Evolutionary conservation across 495 filamentous ascomycete species (phyloP), one percentile per base, ranked within the genome.

Genomic region (Chaetomidium leptoderma): DNA sequence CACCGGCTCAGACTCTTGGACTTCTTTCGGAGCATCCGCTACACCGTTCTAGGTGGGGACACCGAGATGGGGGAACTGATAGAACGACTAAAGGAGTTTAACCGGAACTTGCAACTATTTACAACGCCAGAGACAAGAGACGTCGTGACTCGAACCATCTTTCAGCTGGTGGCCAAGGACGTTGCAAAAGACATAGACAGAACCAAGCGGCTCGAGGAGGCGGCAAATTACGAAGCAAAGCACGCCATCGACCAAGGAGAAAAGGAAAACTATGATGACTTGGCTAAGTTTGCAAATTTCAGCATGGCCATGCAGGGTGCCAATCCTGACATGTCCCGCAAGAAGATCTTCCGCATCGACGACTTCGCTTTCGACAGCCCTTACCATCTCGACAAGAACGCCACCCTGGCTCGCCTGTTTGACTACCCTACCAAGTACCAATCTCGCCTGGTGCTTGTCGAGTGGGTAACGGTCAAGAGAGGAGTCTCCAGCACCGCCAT

Each of bases 311-410:
- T 56, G 21, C 49, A 56, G 0, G 16, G 27, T 7, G 26, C 53
- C 27, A 35, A 45, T 3, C 4, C 53, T 17, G 37, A 44, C 16
- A 56, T 56, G 37, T 27, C 45, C 32, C 32, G 19, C 24, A 51
- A 40, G 24, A 60, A 60, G 46, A 42, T 55, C 27, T 60, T 55
- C 45, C 55, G 33, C 51, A 6, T 35, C 26, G 19, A 17, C 4
- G 58, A 60, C 44, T 51, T 60, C 24, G 55, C 52, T 11, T 55
- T 55, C 36, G 58, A 55, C 36, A 10, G 21, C 9, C 58, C 58
- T 1, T 60, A 55, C 44, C 39, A 49, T 23, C 17, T 60, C 52
- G 16, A 43, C 36, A 19, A 46, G 16, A 11, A 60, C 32, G 11
- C 58, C 45, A 60, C 52, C 27, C 35, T 55, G 30, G 58, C 52